Evolutionary conservation across 2,329 filamentous ascomycete species (phyloP).

Genomic region (Nannizzia gypsea): DNA sequence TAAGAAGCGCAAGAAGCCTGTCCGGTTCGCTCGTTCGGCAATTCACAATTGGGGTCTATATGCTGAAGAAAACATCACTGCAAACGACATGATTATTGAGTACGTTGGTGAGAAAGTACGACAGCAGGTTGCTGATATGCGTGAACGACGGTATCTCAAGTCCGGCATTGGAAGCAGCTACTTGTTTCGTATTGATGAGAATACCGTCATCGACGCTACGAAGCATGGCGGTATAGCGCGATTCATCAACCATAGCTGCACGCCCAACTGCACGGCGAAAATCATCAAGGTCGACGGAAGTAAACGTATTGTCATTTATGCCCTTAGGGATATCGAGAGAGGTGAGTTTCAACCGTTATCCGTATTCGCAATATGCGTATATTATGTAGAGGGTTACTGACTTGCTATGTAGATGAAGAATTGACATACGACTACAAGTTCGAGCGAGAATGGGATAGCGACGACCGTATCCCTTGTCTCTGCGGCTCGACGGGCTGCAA

Average conservation of each 20-base stretch:
- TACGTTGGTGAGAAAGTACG: constrained; percentile 97
- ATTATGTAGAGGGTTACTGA: constrained; percentile 18
- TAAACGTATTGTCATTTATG: constrained; percentile 98
- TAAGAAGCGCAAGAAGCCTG: constrained; percentile 98
- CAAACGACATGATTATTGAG: constrained; percentile 99
- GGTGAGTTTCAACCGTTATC: constrained; percentile 59
- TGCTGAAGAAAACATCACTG: constrained; percentile 90
- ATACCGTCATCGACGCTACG: constrained; percentile 93
- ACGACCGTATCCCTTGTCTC: constrained; percentile 92
- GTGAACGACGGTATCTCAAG: constrained; percentile 83
- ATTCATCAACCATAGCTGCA: constrained; percentile 97
- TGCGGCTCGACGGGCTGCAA: constrained; percentile 95
- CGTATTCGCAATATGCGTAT: constrained; percentile 18
- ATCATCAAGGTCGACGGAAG: constrained; percentile 98
- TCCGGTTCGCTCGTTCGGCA: constrained; percentile 92
- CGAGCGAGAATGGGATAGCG: constrained; percentile 87
- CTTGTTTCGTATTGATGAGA: constrained; percentile 94
- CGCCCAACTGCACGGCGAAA: constrained; percentile 96
- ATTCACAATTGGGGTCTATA: constrained; percentile 99
- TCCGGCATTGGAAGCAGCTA: constrained; percentile 97
- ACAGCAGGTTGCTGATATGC: constrained; percentile 93
- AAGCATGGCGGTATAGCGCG: constrained; percentile 96
- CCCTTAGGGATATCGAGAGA: constrained; percentile 82
- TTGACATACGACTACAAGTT: constrained; percentile 99
- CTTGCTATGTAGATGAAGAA: constrained; percentile 64